Evolutionary conservation across 257 asterid species (phyloP), one percentile per base, ranked within the genome.

Genomic region (Penstemon barbatus): DNA sequence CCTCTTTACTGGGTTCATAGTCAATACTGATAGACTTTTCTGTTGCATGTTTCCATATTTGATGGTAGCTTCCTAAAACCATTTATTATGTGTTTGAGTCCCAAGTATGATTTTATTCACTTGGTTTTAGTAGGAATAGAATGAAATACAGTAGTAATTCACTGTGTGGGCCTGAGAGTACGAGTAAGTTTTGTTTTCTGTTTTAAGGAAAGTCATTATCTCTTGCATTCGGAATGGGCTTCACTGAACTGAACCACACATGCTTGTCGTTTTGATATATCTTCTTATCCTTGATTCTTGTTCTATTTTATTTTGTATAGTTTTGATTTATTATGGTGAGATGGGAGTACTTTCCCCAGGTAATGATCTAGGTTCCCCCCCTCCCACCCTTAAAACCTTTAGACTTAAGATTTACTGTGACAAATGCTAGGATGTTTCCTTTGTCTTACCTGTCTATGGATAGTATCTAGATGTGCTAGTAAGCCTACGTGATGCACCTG

Each of bases 191-290:
- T 59, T 40, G 42, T 59, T 42, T 11, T 59, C 8, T 54, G 25
- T 19, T 62, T 66, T 10, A 18, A 38, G 60, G 62, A 43, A 40
- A 74, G 39, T 44, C 78, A 46, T 48, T 56, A 59, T 61, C n/a
- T 43, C 8, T 53, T 3, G 46, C 10, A 36, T 48, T 44, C 66
- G 48, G 53, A 62, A n/a, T 43, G 57, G 11, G 48, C 44, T 59
- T 46, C 52, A 15, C 25, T 55, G 63, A 18, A 50, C 45, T 8
- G 43, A 60, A 15, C 41, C 33, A n/a, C 43, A 37, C 38, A 11
- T 49, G 15, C 33, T 18, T 18, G 43, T 13, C 54, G 69, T 42
- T 63, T 62, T 54, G 40, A 10, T 25, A 62, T 62, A 63, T 57
- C 6, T 38, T 65, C 39, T 57, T 59, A 5, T 40, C 54, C 68